Evolutionary conservation across 2,329 filamentous ascomycete genomes (phyloP), one percentile per base, ranked within the genome.

Genomic region (Hypoxylon sp.): DNA sequence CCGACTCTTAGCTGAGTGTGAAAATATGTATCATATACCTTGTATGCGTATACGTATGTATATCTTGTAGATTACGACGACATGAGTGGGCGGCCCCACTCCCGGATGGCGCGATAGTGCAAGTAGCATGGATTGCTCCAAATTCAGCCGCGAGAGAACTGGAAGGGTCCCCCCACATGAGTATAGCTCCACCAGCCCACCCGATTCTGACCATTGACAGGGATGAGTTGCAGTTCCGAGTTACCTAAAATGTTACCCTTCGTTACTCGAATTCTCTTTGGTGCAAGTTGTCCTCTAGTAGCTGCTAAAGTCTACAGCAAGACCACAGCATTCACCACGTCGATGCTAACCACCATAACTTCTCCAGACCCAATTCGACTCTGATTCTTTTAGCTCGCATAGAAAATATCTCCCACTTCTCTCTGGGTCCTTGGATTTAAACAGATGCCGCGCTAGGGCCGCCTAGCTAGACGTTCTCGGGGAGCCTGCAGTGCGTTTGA

Each of bases 231-330:
- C 51, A 64, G 60, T 41, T 49, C 28, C n/a, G 45, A 49, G 52
- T 61, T 63, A 55, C 55, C 65, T 65, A 60, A 60, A 63, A 45
- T 49, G 53, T 49, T 43, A 58, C 19, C 25, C 3, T 38, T 30
- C 11, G 55, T 43, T 48, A 36, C 21, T 38, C 32, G 13, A 58
- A 60, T 57, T 66, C 62, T 30, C 60, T 73, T 73, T 71, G 68
- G 61, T 72, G 73, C 68, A 75, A 74, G 73, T 72, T 75, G 73
- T 75, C 73, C 73, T 75, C 65, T 69, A 70, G 58, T 28, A 43
- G 19, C 34, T 34, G 53, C 17, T 55, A 60, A 49, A 60, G 30
- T 30, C 28, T 21, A 9, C 55, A 17, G n/a, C 21, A 34, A 38
- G 19, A 14, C 9, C n/a, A 32, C 63, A 52, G 34, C 57, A 36